Percentiles rank a stretch among this genome's conserved stretches.
phyloP scores from a whole-genome alignment of 768 basidiomycete genomes.

The Fistulinella prunicolor region DNA sequence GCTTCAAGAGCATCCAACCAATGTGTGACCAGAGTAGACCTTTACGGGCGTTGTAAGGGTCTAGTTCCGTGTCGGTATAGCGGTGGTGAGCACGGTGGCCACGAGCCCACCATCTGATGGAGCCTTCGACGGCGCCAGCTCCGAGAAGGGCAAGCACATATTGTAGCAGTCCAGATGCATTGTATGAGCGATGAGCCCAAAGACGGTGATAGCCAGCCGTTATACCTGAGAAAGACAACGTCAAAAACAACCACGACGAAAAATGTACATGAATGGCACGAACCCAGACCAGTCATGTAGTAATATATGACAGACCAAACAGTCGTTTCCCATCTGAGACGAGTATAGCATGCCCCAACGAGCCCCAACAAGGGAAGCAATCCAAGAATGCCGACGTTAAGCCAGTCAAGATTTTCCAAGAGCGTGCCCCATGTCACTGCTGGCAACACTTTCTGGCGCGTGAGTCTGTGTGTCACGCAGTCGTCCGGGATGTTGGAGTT shows the following conservation, averaged over 20 bases:
- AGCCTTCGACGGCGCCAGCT: constrained; percentile 92
- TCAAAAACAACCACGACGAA: constrained; percentile 25
- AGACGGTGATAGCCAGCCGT: constrained; percentile 96
- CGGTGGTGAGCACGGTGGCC: constrained; percentile 97
- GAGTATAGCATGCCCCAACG: constrained; percentile 65
- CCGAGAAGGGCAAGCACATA: constrained; percentile 82
- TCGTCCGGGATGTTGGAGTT: constrained; percentile 75
- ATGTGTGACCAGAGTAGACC: constrained; percentile 86
- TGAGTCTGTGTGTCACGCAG: constrained; percentile 75
- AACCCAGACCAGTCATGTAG: constrained; percentile 80
- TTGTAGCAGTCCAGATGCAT: constrained; percentile 82
- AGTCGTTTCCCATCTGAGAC: constrained; percentile 69
- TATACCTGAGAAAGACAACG: constrained; percentile 51
- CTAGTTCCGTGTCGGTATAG: constrained; percentile 95
- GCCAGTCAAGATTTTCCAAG: constrained; percentile 67
- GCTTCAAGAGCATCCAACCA: constrained; percentile 93
- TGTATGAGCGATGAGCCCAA: constrained; percentile 96
- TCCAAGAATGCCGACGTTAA: constrained; percentile 70
- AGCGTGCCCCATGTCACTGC: constrained; percentile 63
- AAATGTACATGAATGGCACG: constrained; percentile 39
- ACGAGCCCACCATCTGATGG: constrained; percentile 98
- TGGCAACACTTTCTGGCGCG: constrained; percentile 63
- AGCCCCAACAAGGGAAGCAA: constrained; percentile 72
- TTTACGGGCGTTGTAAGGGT: constrained; percentile 91
- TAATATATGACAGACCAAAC: constrained; percentile 68